These are phyloP conservation scores for Hyaloscypha variabilis DNA, from an alignment of 495 filamentous ascomycete genomes.

Conservation along the genomic window DNA sequence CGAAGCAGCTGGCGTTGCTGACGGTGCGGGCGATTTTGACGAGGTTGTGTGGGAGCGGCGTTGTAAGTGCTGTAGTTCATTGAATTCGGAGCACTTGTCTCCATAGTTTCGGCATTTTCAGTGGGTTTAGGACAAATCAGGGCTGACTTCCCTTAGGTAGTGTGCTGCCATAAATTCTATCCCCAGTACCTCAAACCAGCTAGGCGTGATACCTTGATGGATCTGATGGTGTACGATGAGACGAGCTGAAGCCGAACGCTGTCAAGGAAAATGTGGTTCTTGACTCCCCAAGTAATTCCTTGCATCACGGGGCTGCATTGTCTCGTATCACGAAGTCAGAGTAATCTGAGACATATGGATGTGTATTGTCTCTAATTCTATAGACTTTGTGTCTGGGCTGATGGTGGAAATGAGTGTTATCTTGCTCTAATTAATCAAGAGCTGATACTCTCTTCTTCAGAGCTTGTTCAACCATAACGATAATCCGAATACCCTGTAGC, in stretches of 20 bases:
- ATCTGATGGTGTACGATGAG: slow-evolving; percentile 10
- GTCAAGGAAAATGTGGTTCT: not conserved
- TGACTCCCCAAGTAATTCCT: not conserved
- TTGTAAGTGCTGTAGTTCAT: not conserved
- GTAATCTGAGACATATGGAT: slow-evolving; percentile 1
- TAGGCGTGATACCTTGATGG: slow-evolving; percentile 18
- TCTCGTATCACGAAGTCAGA: not conserved
- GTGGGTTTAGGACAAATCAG: no score
- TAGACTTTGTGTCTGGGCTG: not conserved
- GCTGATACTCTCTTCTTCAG: not conserved
- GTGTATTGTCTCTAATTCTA: slow-evolving; percentile 5
- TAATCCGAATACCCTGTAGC: not conserved
- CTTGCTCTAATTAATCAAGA: slow-evolving; percentile 1
- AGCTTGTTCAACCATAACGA: not conserved
- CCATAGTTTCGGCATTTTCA: not conserved
- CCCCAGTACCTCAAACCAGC: slow-evolving; percentile 13
- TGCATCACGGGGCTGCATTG: not conserved
- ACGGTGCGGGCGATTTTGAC: slow-evolving; percentile 18
- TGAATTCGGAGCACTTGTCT: not conserved
- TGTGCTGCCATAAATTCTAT: slow-evolving; percentile 21
- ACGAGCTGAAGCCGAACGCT: not conserved
- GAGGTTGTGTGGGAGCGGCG: slow-evolving; percentile 4
- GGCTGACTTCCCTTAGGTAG: not conserved
- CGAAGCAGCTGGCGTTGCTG: slow-evolving; percentile 18
- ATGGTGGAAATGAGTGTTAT: slow-evolving; percentile 5